Evolutionary conservation across 2,329 filamentous ascomycete genomes (phyloP).

Genomic region (Albifimbria verrucaria): DNA sequence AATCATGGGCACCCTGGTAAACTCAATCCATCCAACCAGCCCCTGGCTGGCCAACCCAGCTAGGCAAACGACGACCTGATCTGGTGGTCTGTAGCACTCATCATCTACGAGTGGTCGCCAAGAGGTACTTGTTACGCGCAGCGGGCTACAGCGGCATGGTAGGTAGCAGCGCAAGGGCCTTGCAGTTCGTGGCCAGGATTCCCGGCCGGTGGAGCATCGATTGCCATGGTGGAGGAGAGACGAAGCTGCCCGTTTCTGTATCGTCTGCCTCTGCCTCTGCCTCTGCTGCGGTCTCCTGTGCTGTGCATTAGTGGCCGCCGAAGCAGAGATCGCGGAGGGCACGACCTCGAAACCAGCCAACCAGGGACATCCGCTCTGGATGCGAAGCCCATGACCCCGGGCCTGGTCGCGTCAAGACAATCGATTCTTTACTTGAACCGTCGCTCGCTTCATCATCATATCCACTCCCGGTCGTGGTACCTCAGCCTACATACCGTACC

Average conservation of each 20-base stretch:
- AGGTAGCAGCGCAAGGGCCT: neutral
- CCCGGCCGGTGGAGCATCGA: neutral
- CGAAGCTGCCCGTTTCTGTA: constrained; percentile 11
- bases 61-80: neutral
- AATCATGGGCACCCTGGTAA: neutral
- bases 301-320: constrained; percentile 31
- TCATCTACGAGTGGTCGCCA: neutral
- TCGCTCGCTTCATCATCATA: neutral
- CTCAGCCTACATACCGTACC: neutral
- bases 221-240: neutral
- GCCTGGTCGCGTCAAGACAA: constrained; percentile 1
- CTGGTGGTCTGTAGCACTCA: neutral
- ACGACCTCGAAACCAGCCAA: constrained; percentile 22
- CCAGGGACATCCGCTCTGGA: constrained; percentile 21
- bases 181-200: constrained; percentile 9
- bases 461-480: neutral
- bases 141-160: neutral
- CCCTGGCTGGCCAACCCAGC: neutral
- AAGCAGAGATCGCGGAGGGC: constrained; percentile 29
- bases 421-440: neutral
- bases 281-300: constrained; percentile 13
- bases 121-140: neutral
- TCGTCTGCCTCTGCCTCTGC: constrained; percentile 11
- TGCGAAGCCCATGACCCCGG: neutral
- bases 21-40: neutral